Evolutionary conservation across 805 yeast species (phyloP).

Genomic region (Ogataea trehalophila): DNA sequence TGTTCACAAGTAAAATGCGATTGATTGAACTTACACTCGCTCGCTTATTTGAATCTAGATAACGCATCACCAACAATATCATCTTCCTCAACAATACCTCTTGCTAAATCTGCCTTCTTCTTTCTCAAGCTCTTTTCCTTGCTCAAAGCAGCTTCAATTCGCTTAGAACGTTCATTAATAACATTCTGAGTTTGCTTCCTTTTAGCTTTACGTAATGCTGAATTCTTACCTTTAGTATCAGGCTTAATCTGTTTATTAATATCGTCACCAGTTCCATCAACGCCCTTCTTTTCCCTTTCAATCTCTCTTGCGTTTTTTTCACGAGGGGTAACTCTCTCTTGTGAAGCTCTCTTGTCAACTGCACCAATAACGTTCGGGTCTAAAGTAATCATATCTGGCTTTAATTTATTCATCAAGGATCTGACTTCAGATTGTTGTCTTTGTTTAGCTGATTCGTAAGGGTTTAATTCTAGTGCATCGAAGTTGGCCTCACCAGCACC

Average conservation of each 20-base stretch:
- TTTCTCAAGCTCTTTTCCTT: conserved; percentile 69
- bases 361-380: conserved; percentile 87
- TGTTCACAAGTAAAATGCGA: no score
- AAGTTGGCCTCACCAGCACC: conserved; percentile 98
- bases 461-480: conserved; percentile 90
- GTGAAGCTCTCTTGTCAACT: conserved; percentile 66
- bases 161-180: conserved; percentile 75
- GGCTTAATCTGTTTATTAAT: conserved; percentile 59
- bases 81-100: conserved; percentile 47
- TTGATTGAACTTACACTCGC: no score
- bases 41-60: conserved; percentile 40
- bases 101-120: conserved; percentile 39
- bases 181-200: conserved; percentile 83
- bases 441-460: conserved; percentile 86
- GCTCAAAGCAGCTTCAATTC: conserved; percentile 68
- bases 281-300: conserved; percentile 19
- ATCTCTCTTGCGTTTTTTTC: conserved; percentile 43
- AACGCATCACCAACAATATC: conserved; percentile 48
- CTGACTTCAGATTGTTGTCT: conserved; percentile 92
- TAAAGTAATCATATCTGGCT: conserved; percentile 87
- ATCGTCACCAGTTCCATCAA: conserved; percentile 37
- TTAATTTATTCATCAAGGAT: conserved; percentile 75
- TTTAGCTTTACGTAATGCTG: conserved; percentile 72
- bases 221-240: conserved; percentile 72
- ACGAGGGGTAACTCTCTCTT: conserved; percentile 58